These are phyloP conservation scores for Arthroderma sp. DNA, from an alignment of 2,329 filamentous ascomycete species.

Conservation along the genomic window DNA sequence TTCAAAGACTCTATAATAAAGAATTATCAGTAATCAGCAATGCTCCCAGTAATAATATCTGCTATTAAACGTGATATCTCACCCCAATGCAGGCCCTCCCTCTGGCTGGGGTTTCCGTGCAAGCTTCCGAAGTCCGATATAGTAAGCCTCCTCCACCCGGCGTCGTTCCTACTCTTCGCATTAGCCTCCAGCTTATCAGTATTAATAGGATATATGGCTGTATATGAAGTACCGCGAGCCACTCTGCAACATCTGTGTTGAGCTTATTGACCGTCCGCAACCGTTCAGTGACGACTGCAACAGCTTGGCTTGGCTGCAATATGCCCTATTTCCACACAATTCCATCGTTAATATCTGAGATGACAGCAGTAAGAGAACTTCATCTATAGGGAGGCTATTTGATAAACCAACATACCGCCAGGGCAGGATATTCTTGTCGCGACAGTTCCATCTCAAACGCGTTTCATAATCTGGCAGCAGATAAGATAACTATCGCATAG, in stretches of 20 bases:
- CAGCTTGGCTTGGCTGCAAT: constrained; percentile 71
- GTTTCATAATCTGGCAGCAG: background rate
- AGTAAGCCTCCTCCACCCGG: constrained; percentile 82
- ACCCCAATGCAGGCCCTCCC: constrained; percentile 75
- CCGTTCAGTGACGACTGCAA: constrained; percentile 70
- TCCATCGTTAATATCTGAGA: background rate
- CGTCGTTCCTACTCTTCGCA: constrained; percentile 62
- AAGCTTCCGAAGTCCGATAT: constrained; percentile 67
- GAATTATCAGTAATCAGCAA: constrained; percentile 9
- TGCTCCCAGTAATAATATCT: background rate
- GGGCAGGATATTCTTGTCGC: constrained; percentile 80
- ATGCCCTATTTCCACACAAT: constrained; percentile 46
- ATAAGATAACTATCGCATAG: background rate
- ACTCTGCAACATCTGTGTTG: constrained; percentile 88
- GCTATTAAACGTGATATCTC: constrained; percentile 27
- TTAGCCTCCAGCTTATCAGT: background rate
- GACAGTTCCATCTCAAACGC: constrained; percentile 54
- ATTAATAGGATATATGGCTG: background rate
- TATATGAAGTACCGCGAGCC: constrained; percentile 63
- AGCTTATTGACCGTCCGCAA: constrained; percentile 74
- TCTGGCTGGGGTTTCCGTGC: constrained; percentile 62
- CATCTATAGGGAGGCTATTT: background rate
- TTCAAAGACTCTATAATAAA: constrained; percentile 61
- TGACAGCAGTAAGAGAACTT: background rate
- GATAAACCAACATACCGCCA: constrained; percentile 60